Evolutionary conservation across 202 grass and related monocot species (phyloP).

Genomic region (Setaria viridis): DNA sequence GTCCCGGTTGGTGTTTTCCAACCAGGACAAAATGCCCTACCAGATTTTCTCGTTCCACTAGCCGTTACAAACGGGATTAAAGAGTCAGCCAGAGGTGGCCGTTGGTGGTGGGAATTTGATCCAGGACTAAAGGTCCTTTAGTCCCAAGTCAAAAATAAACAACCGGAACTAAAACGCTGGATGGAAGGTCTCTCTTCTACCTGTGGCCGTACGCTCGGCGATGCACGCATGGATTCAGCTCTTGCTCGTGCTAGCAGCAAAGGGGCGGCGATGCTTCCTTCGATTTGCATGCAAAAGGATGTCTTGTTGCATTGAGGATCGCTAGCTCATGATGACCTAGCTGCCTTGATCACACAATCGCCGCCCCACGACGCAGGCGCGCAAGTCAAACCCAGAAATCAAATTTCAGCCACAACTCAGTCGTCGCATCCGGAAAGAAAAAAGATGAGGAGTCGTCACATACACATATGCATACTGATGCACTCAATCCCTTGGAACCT

Average conservation of each 20-base stretch:
- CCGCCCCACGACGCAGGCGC: background rate
- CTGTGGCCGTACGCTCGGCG: background rate
- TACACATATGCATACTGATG: background rate
- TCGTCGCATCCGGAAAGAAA: background rate
- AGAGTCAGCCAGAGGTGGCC: too few species aligned
- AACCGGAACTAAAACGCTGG: too few species aligned
- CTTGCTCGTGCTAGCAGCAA: constrained; percentile 32
- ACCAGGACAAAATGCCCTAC: too few species aligned
- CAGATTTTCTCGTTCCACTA: too few species aligned
- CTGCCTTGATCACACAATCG: background rate
- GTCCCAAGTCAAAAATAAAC: too few species aligned
- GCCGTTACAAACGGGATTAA: too few species aligned
- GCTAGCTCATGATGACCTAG: background rate
- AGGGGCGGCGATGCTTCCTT: constrained; percentile 19
- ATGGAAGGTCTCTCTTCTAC: too few species aligned
- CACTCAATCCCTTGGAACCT: background rate
- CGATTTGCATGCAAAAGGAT: constrained; percentile 28
- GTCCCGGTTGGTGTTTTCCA: too few species aligned
- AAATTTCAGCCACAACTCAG: background rate
- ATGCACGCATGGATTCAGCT: background rate
- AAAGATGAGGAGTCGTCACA: background rate
- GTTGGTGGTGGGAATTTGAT: too few species aligned
- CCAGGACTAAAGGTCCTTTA: too few species aligned
- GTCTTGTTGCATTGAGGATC: background rate
- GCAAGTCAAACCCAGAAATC: constrained; percentile 3